Evolutionary conservation across 2,329 filamentous ascomycete genomes (phyloP).

Genomic region (Achaetomium macrosporum): DNA sequence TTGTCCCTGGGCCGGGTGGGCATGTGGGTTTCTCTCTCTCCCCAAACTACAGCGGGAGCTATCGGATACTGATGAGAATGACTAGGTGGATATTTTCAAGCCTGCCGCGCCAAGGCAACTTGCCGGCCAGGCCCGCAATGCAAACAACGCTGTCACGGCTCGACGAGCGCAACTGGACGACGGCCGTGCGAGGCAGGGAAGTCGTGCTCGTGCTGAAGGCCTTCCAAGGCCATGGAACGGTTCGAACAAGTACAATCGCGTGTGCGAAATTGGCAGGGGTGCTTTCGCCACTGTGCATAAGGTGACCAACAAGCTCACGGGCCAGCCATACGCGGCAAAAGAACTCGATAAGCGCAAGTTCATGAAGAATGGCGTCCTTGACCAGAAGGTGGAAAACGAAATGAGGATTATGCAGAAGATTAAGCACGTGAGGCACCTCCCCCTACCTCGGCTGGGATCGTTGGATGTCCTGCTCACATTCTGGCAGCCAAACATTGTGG

Average conservation of each 20-base stretch:
- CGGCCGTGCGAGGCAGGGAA: constrained; percentile 27
- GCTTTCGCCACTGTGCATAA: constrained; percentile 94
- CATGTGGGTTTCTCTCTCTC: constrained; percentile 33
- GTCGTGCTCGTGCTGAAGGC: constrained; percentile 28
- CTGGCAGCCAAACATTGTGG: constrained; percentile 73
- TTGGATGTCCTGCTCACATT: neutral
- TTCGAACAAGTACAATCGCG: constrained; percentile 76
- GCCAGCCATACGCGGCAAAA: constrained; percentile 81
- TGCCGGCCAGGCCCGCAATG: neutral
- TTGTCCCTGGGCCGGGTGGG: constrained; percentile 43
- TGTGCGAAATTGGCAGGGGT: constrained; percentile 78
- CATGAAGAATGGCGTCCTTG: constrained; percentile 84
- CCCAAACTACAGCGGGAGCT: neutral
- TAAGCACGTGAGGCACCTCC: constrained; percentile 61
- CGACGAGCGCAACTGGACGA: constrained; percentile 6
- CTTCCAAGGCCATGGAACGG: constrained; percentile 70
- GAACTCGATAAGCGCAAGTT: constrained; percentile 90
- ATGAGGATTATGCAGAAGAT: constrained; percentile 91
- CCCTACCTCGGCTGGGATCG: neutral
- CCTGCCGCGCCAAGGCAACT: constrained; percentile 5
- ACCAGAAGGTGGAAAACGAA: constrained; percentile 92
- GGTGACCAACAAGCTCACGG: constrained; percentile 78
- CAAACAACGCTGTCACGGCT: constrained; percentile 7
- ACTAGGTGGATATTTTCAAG: constrained; percentile 25
- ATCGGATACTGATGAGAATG: constrained; percentile 6